Conservation (phyloP, 2,329 filamentous ascomycete species). For the Emmonsiellopsis sp. region DNA sequence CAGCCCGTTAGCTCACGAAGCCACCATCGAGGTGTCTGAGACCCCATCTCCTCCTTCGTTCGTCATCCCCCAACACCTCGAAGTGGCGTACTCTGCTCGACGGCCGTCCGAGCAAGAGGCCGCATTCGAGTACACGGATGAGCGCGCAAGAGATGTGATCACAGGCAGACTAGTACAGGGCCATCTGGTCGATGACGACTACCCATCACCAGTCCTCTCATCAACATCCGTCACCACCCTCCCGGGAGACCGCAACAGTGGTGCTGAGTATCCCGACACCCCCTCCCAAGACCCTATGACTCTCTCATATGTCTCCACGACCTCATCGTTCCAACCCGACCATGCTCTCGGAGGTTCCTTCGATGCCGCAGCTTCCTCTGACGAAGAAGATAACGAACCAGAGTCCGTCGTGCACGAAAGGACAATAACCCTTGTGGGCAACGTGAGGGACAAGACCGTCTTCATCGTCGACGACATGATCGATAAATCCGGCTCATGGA, state of each 20-base stretch:
- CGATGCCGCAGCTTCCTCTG: slow-evolving; percentile 78
- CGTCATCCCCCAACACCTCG: background rate
- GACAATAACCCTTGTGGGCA: slow-evolving; percentile 94
- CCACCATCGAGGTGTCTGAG: background rate
- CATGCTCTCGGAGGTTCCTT: slow-evolving; percentile 73
- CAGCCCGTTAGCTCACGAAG: background rate
- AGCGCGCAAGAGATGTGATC: slow-evolving; percentile 79
- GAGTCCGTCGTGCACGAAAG: slow-evolving; percentile 73
- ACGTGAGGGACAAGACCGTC: slow-evolving; percentile 79
- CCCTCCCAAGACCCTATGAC: slow-evolving; percentile 76
- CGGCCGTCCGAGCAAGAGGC: slow-evolving; percentile 34
- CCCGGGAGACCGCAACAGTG: slow-evolving; percentile 37
- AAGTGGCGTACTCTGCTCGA: slow-evolving; percentile 21
- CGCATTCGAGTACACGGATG: slow-evolving; percentile 59
- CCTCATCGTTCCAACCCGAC: slow-evolving; percentile 61
- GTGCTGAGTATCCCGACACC: slow-evolving; percentile 39
- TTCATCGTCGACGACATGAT: slow-evolving; percentile 99
- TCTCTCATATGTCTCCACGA: slow-evolving; percentile 69
- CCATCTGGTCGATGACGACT: slow-evolving; percentile 91
- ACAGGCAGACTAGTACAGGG: slow-evolving; percentile 86
- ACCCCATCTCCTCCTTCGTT: background rate
- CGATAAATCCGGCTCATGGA: slow-evolving; percentile 93
- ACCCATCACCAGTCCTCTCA: slow-evolving; percentile 65
- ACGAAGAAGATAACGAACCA: slow-evolving; percentile 64
- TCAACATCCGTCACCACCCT: slow-evolving; percentile 43